Conservation (phyloP, 2,329 filamentous ascomycete species). For the Cytospora paraplurivora region DNA sequence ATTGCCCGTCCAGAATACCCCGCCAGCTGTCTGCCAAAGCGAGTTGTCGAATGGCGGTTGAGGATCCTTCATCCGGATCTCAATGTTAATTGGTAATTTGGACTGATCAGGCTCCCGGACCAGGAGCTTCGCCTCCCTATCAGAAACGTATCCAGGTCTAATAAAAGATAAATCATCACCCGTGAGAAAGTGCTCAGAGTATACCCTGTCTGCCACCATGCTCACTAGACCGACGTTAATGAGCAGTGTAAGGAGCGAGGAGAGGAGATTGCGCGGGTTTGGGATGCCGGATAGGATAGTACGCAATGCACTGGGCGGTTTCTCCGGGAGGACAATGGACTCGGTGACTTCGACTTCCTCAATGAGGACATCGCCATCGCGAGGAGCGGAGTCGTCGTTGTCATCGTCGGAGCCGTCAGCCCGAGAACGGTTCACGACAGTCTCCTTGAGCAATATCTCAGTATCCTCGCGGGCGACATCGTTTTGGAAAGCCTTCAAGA, state of each 20-base stretch:
- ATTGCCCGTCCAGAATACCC: slow-evolving; percentile 66
- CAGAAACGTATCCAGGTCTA: slow-evolving; percentile 83
- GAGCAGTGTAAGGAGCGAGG: slow-evolving; percentile 68
- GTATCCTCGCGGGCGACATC: slow-evolving; percentile 63
- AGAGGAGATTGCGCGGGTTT: slow-evolving; percentile 65
- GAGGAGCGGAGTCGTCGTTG: slow-evolving; percentile 28
- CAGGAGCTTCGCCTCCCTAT: slow-evolving; percentile 76
- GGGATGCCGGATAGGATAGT: slow-evolving; percentile 73
- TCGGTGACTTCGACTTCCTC: slow-evolving; percentile 65
- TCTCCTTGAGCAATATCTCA: slow-evolving; percentile 56
- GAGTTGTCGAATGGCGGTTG: slow-evolving; percentile 56
- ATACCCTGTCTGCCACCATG: slow-evolving; percentile 76
- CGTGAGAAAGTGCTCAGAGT: slow-evolving; percentile 71
- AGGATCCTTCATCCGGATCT: slow-evolving; percentile 60
- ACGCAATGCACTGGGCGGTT: slow-evolving; percentile 39
- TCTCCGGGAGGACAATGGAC: slow-evolving; percentile 60
- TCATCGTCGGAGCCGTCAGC: slow-evolving; percentile 20
- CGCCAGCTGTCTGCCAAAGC: slow-evolving; percentile 68
- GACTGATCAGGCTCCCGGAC: slow-evolving; percentile 79
- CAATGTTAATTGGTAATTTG: slow-evolving; percentile 75
- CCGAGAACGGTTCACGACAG: slow-evolving; percentile 34
- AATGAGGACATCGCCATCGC: slow-evolving; percentile 41
- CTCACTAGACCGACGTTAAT: slow-evolving; percentile 72
- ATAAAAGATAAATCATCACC: slow-evolving; percentile 80
- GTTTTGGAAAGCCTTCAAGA: slow-evolving; percentile 58